These are phyloP conservation scores for Phytopythium kandeliae DNA, from an alignment of 352 stramenopile genomes.

Conservation along the genomic window DNA sequence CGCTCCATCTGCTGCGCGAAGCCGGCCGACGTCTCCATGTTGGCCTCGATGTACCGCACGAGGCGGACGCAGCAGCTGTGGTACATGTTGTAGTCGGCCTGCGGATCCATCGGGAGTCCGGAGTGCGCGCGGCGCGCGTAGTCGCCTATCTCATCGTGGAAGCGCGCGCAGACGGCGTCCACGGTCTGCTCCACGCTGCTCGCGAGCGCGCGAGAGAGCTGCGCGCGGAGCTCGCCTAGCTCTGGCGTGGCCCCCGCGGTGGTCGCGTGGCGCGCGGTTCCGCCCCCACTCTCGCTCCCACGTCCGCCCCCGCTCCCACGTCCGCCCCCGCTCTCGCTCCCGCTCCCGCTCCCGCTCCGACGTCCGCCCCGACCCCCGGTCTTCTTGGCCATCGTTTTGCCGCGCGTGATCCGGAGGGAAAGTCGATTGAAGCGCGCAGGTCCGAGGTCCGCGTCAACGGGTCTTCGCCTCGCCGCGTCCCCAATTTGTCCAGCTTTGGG, in stretches of 20 bases:
- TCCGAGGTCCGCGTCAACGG: no score
- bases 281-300: no score
- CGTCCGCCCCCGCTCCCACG: no score
- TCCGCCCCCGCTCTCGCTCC: no score
- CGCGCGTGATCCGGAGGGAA: no score
- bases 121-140: constrained; percentile 8
- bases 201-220: constrained; percentile 37
- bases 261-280: no score
- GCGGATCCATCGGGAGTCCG: constrained; percentile 7
- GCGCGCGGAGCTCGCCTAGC: constrained; percentile 24
- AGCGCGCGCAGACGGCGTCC: constrained; percentile 39
- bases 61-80: constrained; percentile 50
- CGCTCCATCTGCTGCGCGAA: constrained; percentile 63
- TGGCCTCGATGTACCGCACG: constrained; percentile 50
- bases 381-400: constrained; percentile 5
- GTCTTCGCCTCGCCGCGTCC: no score
- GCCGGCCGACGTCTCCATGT: constrained; percentile 58
- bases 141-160: constrained; percentile 16
- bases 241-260: background rate
- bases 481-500: no score
- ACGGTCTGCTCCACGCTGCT: constrained; percentile 46
- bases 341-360: constrained; percentile 5
- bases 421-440: no score
- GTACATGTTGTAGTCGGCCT: constrained; percentile 49
- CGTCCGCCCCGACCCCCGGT: constrained; percentile 1